These are phyloP conservation scores for Aspergillus floridensis DNA, from an alignment of 2,329 filamentous ascomycete species.

Conservation along the genomic window DNA sequence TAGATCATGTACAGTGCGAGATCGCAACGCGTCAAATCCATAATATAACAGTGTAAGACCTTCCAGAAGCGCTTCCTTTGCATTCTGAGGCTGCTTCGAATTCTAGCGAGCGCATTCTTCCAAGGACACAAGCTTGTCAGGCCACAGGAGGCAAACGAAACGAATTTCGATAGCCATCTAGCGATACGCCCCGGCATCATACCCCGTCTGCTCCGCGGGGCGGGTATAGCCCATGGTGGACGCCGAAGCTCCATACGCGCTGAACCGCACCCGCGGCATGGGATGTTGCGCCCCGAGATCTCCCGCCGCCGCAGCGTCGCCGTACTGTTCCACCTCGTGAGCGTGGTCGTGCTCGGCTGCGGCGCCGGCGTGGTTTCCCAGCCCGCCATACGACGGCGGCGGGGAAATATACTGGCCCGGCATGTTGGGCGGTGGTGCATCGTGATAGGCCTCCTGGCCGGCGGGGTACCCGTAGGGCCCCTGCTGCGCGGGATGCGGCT, in stretches of 20 bases:
- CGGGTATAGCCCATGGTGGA: conserved; percentile 20
- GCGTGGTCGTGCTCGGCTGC: conserved; percentile 21
- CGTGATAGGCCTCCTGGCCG: background rate
- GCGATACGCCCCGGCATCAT: conserved; percentile 35
- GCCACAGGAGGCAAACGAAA: background rate
- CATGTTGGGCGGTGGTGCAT: background rate
- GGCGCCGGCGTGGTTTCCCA: background rate
- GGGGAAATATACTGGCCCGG: background rate
- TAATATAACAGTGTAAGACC: background rate
- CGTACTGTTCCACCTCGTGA: conserved; percentile 28
- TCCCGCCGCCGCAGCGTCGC: conserved; percentile 24
- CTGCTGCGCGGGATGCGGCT: conserved; percentile 2
- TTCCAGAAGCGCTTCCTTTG: too few relatives aligned
- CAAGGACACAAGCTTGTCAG: background rate
- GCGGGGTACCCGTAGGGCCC: background rate
- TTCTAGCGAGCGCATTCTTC: background rate
- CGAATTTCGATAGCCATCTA: conserved; percentile 6
- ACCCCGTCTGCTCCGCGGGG: conserved; percentile 33
- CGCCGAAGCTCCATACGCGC: conserved; percentile 18
- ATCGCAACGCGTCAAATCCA: conserved; percentile 14
- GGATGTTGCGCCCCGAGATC: conserved; percentile 16
- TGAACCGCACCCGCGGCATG: conserved; percentile 20
- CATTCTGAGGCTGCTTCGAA: background rate
- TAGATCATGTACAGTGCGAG: conserved; percentile 4
- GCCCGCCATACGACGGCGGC: background rate